A percentile compares a stretch with the other conserved stretches of the same genome.
These are phyloP conservation scores for Fomitopsis serialis DNA, from an alignment of 768 basidiomycete genomes.

Conservation along the genomic window DNA sequence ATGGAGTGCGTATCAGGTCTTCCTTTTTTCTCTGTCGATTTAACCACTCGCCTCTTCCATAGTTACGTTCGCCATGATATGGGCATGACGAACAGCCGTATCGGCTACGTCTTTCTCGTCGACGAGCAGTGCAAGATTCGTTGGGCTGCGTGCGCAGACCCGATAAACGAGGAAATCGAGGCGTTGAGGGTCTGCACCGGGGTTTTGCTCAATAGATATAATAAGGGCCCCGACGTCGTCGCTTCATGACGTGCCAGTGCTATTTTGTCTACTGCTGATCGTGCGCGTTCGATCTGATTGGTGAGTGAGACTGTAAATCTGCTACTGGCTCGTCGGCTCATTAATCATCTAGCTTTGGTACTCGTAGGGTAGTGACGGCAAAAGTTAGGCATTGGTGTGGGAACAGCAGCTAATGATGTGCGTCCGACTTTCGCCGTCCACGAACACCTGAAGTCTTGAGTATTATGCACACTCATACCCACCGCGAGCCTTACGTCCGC, in stretches of 20 bases:
- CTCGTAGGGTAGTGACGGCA: no score
- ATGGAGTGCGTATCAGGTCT: constrained; percentile 49
- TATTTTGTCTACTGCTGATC: no score
- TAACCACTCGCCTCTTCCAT: neutral
- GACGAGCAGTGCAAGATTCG: constrained; percentile 81
- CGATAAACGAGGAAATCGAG: constrained; percentile 65
- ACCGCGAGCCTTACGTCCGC: no score
- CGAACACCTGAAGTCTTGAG: no score
- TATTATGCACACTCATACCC: no score
- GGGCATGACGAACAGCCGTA: constrained; percentile 83
- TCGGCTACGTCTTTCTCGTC: constrained; percentile 90
- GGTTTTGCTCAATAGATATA: constrained; percentile 59
- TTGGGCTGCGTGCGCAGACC: constrained; percentile 91
- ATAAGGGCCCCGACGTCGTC: constrained; percentile 17
- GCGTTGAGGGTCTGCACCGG: constrained; percentile 65
- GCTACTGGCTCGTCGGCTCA: no score
- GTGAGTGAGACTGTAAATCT: no score
- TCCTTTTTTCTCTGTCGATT: neutral
- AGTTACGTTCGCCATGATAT: constrained; percentile 73
- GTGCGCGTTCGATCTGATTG: no score
- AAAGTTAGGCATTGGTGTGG: no score
- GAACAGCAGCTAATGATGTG: no score
- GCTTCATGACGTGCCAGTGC: neutral
- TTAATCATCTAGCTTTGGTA: no score
- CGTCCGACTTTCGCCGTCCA: no score